These are phyloP conservation scores for Populus simonii DNA, from an alignment of 345 rosid genomes.

Conservation along the genomic window DNA sequence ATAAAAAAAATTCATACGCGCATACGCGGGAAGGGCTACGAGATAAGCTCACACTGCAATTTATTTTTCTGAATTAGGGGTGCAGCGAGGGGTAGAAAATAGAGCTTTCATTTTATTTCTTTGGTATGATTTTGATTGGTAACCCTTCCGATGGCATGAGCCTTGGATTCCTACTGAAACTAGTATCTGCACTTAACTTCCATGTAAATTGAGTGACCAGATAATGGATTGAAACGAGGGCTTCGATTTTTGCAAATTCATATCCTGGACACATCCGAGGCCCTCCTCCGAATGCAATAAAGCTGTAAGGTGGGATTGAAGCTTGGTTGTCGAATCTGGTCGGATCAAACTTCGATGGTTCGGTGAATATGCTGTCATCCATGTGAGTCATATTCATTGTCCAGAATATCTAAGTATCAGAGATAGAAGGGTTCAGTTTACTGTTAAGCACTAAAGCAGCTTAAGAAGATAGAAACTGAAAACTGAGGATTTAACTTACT, in stretches of 20 bases:
- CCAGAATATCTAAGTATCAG: slow-evolving; percentile 41
- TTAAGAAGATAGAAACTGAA: neutral
- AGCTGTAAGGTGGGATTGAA: slow-evolving; percentile 47
- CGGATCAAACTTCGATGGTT: slow-evolving; percentile 47
- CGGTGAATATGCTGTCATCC: slow-evolving; percentile 44
- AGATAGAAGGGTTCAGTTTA: neutral
- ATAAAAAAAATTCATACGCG: too few relatives aligned
- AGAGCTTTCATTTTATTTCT: neutral
- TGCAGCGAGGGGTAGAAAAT: too few relatives aligned
- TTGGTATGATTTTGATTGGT: slow-evolving; percentile 34
- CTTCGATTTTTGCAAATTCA: slow-evolving; percentile 53
- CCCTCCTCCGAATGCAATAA: slow-evolving; percentile 50
- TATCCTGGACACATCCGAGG: slow-evolving; percentile 57
- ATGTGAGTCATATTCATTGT: slow-evolving; percentile 42
- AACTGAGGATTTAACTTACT: slow-evolving; percentile 23
- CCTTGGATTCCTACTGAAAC: slow-evolving; percentile 41
- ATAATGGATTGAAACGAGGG: slow-evolving; percentile 40
- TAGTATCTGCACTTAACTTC: slow-evolving; percentile 36
- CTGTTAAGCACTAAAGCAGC: neutral
- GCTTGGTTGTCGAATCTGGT: slow-evolving; percentile 42
- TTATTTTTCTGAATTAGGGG: too few relatives aligned
- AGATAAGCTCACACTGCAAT: too few relatives aligned
- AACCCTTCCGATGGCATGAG: slow-evolving; percentile 46
- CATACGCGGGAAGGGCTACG: too few relatives aligned
- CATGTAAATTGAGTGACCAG: slow-evolving; percentile 45